phyloP scores from a whole-genome alignment of 805 yeast species.

The Limtongia smithiae region DNA sequence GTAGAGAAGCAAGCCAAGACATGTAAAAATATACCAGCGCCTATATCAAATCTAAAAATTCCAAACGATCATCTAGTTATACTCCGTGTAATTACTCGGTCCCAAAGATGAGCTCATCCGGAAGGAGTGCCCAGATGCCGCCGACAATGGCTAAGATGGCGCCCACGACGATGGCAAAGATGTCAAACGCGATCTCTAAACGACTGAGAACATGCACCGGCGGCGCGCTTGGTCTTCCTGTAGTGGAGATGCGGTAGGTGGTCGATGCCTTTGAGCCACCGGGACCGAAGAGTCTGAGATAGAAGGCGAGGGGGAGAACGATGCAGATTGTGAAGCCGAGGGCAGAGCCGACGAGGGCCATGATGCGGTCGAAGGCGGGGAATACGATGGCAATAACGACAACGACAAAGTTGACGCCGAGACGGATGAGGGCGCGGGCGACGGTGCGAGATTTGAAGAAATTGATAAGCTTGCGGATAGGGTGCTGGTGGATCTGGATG shows the following conservation, averaged over 20 bases:
- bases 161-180: slow-evolving; percentile 14
- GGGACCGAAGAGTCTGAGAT: slow-evolving; percentile 51
- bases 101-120: slow-evolving; percentile 17
- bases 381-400: slow-evolving; percentile 59
- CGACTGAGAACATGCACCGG: slow-evolving; percentile 1
- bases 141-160: slow-evolving; percentile 18
- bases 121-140: slow-evolving; percentile 23
- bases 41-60: no score
- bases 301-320: slow-evolving; percentile 71
- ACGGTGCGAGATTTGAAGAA: slow-evolving; percentile 2
- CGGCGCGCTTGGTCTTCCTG: slow-evolving; percentile 1
- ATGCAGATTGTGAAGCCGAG: slow-evolving; percentile 77
- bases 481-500: background rate
- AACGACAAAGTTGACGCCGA: slow-evolving; percentile 53
- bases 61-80: no score
- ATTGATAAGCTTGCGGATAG: slow-evolving; percentile 1
- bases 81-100: no score
- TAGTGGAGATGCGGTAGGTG: slow-evolving; percentile 9
- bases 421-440: slow-evolving; percentile 36
- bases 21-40: no score
- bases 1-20: no score
- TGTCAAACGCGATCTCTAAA: slow-evolving; percentile 13
- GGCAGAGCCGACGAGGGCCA: slow-evolving; percentile 78
- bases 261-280: slow-evolving; percentile 2
- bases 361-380: slow-evolving; percentile 76